Evolutionary conservation across 352 stramenopile species (phyloP), one percentile per base, ranked within the genome.

Genomic region (Pilasporangium apinafurcum): DNA sequence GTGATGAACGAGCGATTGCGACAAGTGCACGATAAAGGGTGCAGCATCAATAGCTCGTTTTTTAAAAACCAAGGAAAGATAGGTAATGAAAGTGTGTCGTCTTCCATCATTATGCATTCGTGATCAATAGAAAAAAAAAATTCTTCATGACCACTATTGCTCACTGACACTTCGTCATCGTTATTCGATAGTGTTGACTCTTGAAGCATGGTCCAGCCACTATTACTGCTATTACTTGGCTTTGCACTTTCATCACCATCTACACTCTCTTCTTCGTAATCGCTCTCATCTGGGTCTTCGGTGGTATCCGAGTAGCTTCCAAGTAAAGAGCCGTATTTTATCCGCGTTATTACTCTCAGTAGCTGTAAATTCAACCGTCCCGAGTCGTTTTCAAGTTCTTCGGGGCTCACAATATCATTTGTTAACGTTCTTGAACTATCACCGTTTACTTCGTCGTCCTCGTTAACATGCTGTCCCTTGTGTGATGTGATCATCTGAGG

Each of bases 11-110:
- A 29, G 27, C 21, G 12, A 8, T 16, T 9, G 16, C 70, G 59
- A 37, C 66, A 78, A 29, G 28, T 20, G 45, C 59, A 75, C 18
- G 20, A 40, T 2, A 16, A 18, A 6, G 56, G 40, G 34, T 73
- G 59, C 34, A 68, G 25, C 46, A 55, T 64, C 9, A 14, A 36
- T 28, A 65, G 42, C 17, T 81, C 68, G 2, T 42, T 29, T 4
- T 39, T 52, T 17, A 81, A 40, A 56, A 56, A 65, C 52, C 42
- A 66, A 12, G 67, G 56, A 31, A 45, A 54, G 38, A 44, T 33
- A 1, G 37, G 30, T 4, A 59, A 37, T n/a, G 9, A 37, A 16
- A 3, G 16, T 37, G 32, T 8, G 4, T 17, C 31, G 8, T n/a
- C n/a, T n/a, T n/a, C n/a, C n/a, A n/a, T n/a, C n/a, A n/a, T n/a